Percentiles rank a stretch among this genome's conserved stretches.
phyloP scores from a whole-genome alignment of 2,329 filamentous ascomycete species.

The Paracoccidioides brasiliensis region DNA sequence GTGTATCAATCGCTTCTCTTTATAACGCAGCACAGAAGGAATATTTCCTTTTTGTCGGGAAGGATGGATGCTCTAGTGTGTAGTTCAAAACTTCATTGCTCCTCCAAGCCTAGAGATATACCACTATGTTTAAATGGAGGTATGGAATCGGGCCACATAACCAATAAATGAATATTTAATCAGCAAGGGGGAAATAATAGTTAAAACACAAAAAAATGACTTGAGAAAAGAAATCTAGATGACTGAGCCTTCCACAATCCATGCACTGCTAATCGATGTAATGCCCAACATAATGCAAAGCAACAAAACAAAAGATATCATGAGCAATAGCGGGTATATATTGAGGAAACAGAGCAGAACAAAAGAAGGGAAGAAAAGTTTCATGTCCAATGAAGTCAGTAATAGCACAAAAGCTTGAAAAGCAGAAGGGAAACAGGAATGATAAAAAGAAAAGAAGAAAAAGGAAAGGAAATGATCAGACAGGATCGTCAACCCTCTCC shows the following conservation, averaged over 20 bases:
- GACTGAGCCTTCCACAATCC: not conserved
- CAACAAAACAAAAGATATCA: not conserved
- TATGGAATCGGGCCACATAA: too few relatives aligned
- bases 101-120: not conserved
- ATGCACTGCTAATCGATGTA: not conserved
- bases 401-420: not conserved
- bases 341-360: too few relatives aligned
- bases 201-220: not conserved
- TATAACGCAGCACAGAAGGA: too few relatives aligned
- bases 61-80: not conserved
- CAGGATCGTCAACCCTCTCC: slow-evolving; percentile 35
- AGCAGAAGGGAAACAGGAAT: not conserved
- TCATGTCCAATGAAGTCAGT: not conserved
- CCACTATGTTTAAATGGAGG: not conserved
- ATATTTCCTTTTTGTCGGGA: not conserved
- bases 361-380: too few relatives aligned
- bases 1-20: too few relatives aligned
- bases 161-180: not conserved
- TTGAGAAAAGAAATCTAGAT: slow-evolving; percentile 1
- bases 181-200: not conserved
- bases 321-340: too few relatives aligned
- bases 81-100: not conserved
- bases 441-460: not conserved
- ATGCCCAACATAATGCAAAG: not conserved
- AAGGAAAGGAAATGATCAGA: slow-evolving; percentile 27